Conservation (phyloP, 352 stramenopile species). For the Globisporangium rhizosaccharum region DNA sequence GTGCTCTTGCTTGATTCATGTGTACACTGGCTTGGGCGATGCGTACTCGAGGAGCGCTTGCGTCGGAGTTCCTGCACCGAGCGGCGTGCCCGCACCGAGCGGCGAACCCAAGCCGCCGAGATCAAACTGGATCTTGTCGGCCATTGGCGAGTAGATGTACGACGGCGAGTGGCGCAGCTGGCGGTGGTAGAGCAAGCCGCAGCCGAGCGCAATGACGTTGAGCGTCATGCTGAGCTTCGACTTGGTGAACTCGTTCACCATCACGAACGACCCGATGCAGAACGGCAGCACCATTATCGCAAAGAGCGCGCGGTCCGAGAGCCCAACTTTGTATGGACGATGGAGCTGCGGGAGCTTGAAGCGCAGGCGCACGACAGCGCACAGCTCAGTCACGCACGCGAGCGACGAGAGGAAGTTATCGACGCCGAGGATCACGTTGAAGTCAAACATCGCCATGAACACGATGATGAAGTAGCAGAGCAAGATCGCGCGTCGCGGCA, state of each 20-base stretch:
- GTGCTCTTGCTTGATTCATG: neutral
- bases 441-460: slow-evolving; percentile 85
- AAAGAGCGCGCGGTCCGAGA: slow-evolving; percentile 48
- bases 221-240: slow-evolving; percentile 44
- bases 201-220: slow-evolving; percentile 44
- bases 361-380: slow-evolving; percentile 87
- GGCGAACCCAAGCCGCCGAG: slow-evolving; percentile 12
- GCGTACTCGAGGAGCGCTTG: slow-evolving; percentile 9
- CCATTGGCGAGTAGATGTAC: slow-evolving; percentile 29
- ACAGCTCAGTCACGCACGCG: slow-evolving; percentile 88
- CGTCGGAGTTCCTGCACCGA: neutral
- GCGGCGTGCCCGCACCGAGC: slow-evolving; percentile 5
- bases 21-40: slow-evolving; percentile 3
- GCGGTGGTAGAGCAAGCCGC: slow-evolving; percentile 48
- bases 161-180: slow-evolving; percentile 36
- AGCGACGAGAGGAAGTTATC: slow-evolving; percentile 93
- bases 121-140: slow-evolving; percentile 17
- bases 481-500: slow-evolving; percentile 64
- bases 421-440: slow-evolving; percentile 86
- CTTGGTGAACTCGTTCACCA: slow-evolving; percentile 67
- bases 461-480: slow-evolving; percentile 85
- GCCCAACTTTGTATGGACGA: slow-evolving; percentile 70
- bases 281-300: slow-evolving; percentile 46
- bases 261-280: slow-evolving; percentile 49
- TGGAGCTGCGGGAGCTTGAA: slow-evolving; percentile 64